Conservation (phyloP, 495 filamentous ascomycete genomes). For the Aspergillus incahuasiensis region DNA sequence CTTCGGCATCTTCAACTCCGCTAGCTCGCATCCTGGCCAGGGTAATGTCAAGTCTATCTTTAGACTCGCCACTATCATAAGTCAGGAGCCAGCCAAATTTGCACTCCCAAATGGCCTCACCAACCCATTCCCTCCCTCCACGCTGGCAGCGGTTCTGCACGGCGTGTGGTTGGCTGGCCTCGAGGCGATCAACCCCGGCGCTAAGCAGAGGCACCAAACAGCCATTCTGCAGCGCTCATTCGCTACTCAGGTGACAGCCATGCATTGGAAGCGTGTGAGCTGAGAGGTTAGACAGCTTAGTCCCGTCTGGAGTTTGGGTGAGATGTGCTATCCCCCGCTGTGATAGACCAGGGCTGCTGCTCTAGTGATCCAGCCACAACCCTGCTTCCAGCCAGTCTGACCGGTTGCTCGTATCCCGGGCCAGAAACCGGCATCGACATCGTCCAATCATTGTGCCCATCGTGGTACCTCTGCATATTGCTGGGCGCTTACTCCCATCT, state of each 20-base stretch:
- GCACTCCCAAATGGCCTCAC: background rate
- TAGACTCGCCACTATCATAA: background rate
- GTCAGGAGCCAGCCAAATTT: too few relatives aligned
- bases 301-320: constrained; percentile 13
- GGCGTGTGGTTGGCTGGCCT: constrained; percentile 29
- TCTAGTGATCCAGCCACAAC: constrained; percentile 9
- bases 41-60: constrained; percentile 10
- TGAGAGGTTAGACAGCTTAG: constrained; percentile 7
- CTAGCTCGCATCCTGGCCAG: background rate
- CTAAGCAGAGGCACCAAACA: constrained; percentile 21
- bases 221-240: constrained; percentile 10
- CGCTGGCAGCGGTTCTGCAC: constrained; percentile 28
- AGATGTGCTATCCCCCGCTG: constrained; percentile 22
- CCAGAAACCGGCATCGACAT: constrained; percentile 6
- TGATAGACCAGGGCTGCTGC: constrained; percentile 37
- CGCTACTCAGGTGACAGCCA: constrained; percentile 27
- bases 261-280: constrained; percentile 27
- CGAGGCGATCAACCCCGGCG: constrained; percentile 33
- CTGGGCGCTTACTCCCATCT: constrained; percentile 32
- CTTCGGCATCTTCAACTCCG: constrained; percentile 1
- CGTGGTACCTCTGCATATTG: constrained; percentile 18
- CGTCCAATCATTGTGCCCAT: constrained; percentile 29
- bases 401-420: constrained; percentile 14
- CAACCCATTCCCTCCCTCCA: background rate
- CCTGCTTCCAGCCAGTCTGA: constrained; percentile 8